Conservation (phyloP, 2,329 filamentous ascomycete genomes). For the Fusarium guadeloupense region DNA sequence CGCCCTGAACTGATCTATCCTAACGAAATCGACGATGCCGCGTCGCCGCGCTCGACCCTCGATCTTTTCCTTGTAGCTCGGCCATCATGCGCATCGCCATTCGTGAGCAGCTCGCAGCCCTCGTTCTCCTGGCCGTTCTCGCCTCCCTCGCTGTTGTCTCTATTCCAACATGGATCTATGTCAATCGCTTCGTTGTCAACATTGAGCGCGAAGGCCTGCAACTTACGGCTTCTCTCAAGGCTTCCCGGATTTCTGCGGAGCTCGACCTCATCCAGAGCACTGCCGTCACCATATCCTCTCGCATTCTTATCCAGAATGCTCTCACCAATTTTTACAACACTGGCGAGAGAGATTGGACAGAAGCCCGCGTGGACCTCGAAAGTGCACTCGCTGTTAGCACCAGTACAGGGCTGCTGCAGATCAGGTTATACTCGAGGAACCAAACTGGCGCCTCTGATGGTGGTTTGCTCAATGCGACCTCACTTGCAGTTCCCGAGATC, state of each 20-base stretch:
- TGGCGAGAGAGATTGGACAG: slow-evolving; percentile 64
- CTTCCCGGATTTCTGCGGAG: slow-evolving; percentile 80
- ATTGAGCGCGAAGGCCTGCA: slow-evolving; percentile 70
- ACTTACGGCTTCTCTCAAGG: slow-evolving; percentile 86
- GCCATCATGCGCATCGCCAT: slow-evolving; percentile 82
- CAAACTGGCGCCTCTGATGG: slow-evolving; percentile 60
- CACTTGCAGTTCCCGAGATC: slow-evolving; percentile 58
- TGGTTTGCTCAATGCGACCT: slow-evolving; percentile 73
- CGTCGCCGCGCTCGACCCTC: slow-evolving; percentile 34
- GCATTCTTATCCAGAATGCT: slow-evolving; percentile 66
- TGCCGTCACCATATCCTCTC: slow-evolving; percentile 75
- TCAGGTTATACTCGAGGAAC: slow-evolving; percentile 76
- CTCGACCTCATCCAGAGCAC: slow-evolving; percentile 81
- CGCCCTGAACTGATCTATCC: slow-evolving; percentile 9
- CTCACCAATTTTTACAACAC: slow-evolving; percentile 63
- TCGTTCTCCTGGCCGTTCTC: slow-evolving; percentile 80
- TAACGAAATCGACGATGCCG: slow-evolving; percentile 41
- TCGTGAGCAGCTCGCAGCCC: slow-evolving; percentile 82
- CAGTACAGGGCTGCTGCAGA: slow-evolving; percentile 71
- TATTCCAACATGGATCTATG: slow-evolving; percentile 75
- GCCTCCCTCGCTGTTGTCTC: slow-evolving; percentile 80
- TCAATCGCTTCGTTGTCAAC: slow-evolving; percentile 62
- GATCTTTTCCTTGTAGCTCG: slow-evolving; percentile 37
- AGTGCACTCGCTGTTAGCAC: slow-evolving; percentile 73
- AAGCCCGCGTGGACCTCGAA: slow-evolving; percentile 70